Base-by-base conservation (phyloP, 306 rosid species). In the Casuarina cunninghamiana region DNA sequence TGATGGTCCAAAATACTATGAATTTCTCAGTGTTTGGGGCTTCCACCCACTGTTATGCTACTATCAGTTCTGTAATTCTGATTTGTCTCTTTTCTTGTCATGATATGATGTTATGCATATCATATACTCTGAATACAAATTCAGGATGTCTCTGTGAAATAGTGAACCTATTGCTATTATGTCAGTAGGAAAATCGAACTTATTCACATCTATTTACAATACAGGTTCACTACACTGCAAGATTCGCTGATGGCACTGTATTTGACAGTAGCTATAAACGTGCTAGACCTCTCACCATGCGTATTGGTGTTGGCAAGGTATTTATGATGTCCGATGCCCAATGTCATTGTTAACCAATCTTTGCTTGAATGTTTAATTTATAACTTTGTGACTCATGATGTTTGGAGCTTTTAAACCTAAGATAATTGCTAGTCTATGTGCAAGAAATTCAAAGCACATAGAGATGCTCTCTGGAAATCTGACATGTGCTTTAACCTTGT, bases 221-320 rank as follows among this genome's bases (percentile, higher is more conserved):
- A 49, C 87, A 93, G 97, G 65, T 93, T 83, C 99, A 93, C 76
- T 95, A 93, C 84, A 95, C 97, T 44, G 97, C 99, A 48, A 88
- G 97, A 79, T 95, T 93, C 21, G 88, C 73, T 42, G 97, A 95
- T 81, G 97, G 93, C 26, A 92, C 75, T 50, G 97, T 93, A 60
- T 93, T 95, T 76, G 99, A 93, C 81, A 95, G 97, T 82, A 93
- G 90, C 85, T 95, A 91, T 51, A 95, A 95, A 83, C 97, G 96
- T 54, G 94, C 67, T 66, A 89, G 99, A 76, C 89, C 96, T 83
- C 93, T 95, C 82, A 95, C 97, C 67, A 88, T 93, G 99, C 94
- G 97, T 65, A 82, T 91, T 77, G 99, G 99, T 43, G 96, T 83
- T 78, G 99, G 97, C 78, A 95, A 93, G 97, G 99, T 91, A 38